Base-by-base conservation (phyloP, 2,329 filamentous ascomycete genomes). In the Pseudogymnoascus sp. region DNA sequence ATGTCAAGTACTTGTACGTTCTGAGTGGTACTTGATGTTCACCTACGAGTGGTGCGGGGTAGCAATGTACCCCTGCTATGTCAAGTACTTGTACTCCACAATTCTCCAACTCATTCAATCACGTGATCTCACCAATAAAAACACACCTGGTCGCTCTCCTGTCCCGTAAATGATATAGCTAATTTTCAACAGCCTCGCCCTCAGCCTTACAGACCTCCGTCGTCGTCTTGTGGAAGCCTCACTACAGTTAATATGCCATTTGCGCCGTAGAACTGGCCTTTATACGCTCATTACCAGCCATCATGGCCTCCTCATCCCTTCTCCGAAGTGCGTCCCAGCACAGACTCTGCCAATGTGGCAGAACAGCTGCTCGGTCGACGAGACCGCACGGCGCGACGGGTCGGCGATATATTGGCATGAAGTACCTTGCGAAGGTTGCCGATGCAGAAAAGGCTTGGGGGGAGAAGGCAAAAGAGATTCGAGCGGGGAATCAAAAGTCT, bases 401-500 rank as follows among this genome's bases (percentile, higher is more conserved):
- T 3, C 67, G 65, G 62, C 63, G 72, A 69, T 70, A 67, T 66
- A 67, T 73, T 43, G 66, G 66, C 7, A 65, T 62, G 59, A 70
- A 71, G 35, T 78, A 76, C 31, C 63, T 81, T 23, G 64, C 66
- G 10, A 75, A 73, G 59, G 59, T 66, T 6, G 69, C 66, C 12
- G 66, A 69, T 58, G 72, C 71, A 2, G 68, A 72, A 62, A 11
- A 64, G 10, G 70, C 76, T 19, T 88, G 85, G 84, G 68, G 75
- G 14, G 65, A 73, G 52, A 73, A 74, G 60, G 82, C 82, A 2
- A 63, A 74, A 37, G 69, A 71, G 63, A 85, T 88, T 49, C 52
- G 76, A 60, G 72, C 74, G 0, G 85, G 85, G 49, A 74, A 82
- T 67, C 62, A 73, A 58, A 76, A 76, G 49, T 77, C 83, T 66